A percentile compares a stretch with the other conserved stretches of the same genome.
phyloP scores from a whole-genome alignment of 768 basidiomycete genomes.

The Exidia glandulosa region DNA sequence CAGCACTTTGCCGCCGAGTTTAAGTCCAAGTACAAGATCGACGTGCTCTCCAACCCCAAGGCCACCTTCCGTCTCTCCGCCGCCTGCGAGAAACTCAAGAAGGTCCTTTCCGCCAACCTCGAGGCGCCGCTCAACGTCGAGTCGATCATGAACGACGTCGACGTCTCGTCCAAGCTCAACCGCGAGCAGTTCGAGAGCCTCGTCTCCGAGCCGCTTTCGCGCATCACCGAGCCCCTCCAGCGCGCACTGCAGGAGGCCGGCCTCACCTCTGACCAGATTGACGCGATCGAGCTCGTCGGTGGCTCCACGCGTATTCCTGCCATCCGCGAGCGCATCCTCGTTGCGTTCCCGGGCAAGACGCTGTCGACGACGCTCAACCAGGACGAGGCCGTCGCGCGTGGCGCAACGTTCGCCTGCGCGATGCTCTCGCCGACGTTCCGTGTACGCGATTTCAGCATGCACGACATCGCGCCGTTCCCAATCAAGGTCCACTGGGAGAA shows the following conservation, averaged over 20 bases:
- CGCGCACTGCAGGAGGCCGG: constrained; percentile 73
- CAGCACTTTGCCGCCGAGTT: constrained; percentile 85
- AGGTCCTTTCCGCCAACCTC: constrained; percentile 86
- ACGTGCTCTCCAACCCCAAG: constrained; percentile 84
- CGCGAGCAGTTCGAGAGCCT: constrained; percentile 78
- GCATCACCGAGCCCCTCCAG: constrained; percentile 65
- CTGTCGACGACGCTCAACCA: constrained; percentile 92
- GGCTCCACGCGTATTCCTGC: constrained; percentile 90
- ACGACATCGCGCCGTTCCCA: constrained; percentile 79
- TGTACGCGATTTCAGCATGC: constrained; percentile 86
- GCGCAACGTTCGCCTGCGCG: constrained; percentile 93
- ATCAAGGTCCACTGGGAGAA: constrained; percentile 86
- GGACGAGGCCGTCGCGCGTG: constrained; percentile 93
- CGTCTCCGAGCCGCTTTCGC: constrained; percentile 62
- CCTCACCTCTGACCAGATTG: constrained; percentile 72
- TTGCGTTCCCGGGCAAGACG: constrained; percentile 69
- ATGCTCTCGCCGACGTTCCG: constrained; percentile 97
- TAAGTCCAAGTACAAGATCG: constrained; percentile 96
- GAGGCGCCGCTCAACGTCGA: constrained; percentile 89
- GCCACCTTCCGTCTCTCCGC: constrained; percentile 83
- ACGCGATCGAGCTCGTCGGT: constrained; percentile 86
- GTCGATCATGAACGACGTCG: constrained; percentile 91
- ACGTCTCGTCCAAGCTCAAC: constrained; percentile 75
- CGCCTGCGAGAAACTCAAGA: constrained; percentile 91
- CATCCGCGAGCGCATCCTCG: constrained; percentile 77